phyloP scores from a whole-genome alignment of 129 eudicot genomes.

The Flaveria bidentis region DNA sequence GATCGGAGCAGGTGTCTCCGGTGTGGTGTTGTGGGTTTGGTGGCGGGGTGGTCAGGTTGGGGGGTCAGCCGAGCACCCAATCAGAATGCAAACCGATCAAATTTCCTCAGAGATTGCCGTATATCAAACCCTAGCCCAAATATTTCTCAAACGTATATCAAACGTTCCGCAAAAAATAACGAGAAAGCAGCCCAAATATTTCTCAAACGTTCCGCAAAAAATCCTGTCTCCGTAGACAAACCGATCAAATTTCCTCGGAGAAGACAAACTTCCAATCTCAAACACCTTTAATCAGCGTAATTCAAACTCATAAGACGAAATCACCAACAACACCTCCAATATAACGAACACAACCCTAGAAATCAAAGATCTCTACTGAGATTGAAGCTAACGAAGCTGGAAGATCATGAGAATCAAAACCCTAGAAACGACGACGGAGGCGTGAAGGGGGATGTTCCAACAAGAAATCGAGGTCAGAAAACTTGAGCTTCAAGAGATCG shows the following conservation, averaged over 20 bases:
- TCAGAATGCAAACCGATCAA: no score
- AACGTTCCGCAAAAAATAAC: no score
- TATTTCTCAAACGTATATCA: no score
- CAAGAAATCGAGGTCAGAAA: no score
- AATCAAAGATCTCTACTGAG: constrained; percentile 19
- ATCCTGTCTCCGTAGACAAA: neutral
- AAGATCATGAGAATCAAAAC: constrained; percentile 17
- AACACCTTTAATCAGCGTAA: constrained; percentile 11
- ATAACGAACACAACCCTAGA: neutral
- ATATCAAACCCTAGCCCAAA: constrained; percentile 30
- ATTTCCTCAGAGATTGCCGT: no score
- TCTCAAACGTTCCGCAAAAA: constrained; percentile 16
- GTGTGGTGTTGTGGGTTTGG: no score
- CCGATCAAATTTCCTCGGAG: neutral
- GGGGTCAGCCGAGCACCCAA: no score
- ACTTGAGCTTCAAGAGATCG: no score
- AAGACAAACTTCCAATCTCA: constrained; percentile 17
- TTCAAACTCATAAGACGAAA: constrained; percentile 21
- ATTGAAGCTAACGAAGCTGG: constrained; percentile 19
- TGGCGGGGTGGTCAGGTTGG: no score
- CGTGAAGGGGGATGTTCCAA: constrained; percentile 18
- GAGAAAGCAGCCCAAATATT: no score
- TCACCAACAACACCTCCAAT: constrained; percentile 14
- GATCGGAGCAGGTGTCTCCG: no score
- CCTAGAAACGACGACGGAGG: constrained; percentile 36